Evolutionary conservation across 1,139 yeast species (phyloP).

Genomic region (Sugiyamaella grinbergsii): DNA sequence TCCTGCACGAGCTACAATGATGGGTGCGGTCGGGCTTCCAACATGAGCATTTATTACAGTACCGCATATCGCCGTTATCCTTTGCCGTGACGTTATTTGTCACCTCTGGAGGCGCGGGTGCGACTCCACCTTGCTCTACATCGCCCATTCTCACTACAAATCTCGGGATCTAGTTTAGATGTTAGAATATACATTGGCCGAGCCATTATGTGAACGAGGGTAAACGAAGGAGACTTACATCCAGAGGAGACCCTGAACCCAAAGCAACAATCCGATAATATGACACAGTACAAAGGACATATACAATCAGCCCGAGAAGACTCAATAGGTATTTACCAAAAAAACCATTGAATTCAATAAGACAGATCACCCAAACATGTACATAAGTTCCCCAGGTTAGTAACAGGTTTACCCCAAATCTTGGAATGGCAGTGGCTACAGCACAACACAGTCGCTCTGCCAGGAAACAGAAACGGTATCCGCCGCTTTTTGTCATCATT

Average conservation of each 20-base stretch:
- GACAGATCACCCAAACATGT: conserved; percentile 39
- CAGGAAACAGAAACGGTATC: conserved; percentile 23
- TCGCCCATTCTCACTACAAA: conserved; percentile 30
- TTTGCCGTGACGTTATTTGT: conserved; percentile 45
- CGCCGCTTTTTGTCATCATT: not conserved
- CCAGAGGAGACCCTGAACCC: conserved; percentile 58
- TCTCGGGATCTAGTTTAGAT: conserved; percentile 27
- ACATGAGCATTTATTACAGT: conserved; percentile 69
- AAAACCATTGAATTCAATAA: conserved; percentile 34
- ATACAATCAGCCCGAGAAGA: conserved; percentile 34
- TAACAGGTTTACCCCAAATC: conserved; percentile 53
- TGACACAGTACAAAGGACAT: conserved; percentile 43
- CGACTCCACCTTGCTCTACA: conserved; percentile 30
- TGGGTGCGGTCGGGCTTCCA: conserved; percentile 89
- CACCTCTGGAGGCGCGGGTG: conserved; percentile 44
- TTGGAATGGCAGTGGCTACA: conserved; percentile 60
- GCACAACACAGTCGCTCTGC: conserved; percentile 49
- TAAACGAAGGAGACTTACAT: conserved; percentile 34
- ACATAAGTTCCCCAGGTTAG: conserved; percentile 64
- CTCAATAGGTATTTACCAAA: conserved; percentile 27
- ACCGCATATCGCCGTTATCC: conserved; percentile 54
- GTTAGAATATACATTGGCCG: conserved; percentile 8
- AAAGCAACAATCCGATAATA: conserved; percentile 56
- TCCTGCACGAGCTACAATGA: conserved; percentile 46
- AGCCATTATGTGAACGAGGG: no score